These are phyloP conservation scores for Pezicula radicicola DNA, from an alignment of 2,329 filamentous ascomycete species.

Conservation along the genomic window DNA sequence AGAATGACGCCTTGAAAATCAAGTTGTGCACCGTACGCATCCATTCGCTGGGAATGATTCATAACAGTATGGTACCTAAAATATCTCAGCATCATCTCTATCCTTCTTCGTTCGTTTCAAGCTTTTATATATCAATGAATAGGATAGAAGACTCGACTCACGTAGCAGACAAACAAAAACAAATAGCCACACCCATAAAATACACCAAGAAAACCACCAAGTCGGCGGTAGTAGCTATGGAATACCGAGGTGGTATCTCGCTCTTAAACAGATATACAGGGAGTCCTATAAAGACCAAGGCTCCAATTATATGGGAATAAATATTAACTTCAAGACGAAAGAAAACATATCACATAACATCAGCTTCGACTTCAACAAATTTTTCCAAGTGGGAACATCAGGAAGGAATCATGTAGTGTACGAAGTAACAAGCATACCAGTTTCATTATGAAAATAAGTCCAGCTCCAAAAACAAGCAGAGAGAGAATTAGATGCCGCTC, in stretches of 20 bases:
- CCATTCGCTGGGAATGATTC: conserved; percentile 48
- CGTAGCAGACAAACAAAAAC: conserved; percentile 43
- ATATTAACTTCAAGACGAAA: conserved; percentile 38
- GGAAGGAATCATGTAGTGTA: no score
- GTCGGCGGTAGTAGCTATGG: conserved; percentile 32
- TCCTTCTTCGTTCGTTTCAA: no score
- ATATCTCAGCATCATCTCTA: no score
- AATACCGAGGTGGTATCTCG: conserved; percentile 33
- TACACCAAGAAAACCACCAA: conserved; percentile 39
- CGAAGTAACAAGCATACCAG: conserved; percentile 20
- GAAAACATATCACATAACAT: neutral
- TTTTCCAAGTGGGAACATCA: no score
- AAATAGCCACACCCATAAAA: conserved; percentile 41
- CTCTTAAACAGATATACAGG: conserved; percentile 34
- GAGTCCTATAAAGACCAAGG: conserved; percentile 35
- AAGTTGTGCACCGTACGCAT: conserved; percentile 51
- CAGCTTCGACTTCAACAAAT: no score
- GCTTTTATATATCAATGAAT: neutral
- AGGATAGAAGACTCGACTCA: conserved; percentile 21
- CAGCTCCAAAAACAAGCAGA: conserved; percentile 25
- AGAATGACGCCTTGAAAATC: conserved; percentile 61
- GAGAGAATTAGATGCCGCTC: conserved; percentile 22
- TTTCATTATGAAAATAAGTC: conserved; percentile 33
- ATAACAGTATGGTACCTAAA: conserved; percentile 53
- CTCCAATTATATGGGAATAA: conserved; percentile 40